phyloP scores from a whole-genome alignment of 768 basidiomycete genomes.

The Dioszegia crocea region DNA sequence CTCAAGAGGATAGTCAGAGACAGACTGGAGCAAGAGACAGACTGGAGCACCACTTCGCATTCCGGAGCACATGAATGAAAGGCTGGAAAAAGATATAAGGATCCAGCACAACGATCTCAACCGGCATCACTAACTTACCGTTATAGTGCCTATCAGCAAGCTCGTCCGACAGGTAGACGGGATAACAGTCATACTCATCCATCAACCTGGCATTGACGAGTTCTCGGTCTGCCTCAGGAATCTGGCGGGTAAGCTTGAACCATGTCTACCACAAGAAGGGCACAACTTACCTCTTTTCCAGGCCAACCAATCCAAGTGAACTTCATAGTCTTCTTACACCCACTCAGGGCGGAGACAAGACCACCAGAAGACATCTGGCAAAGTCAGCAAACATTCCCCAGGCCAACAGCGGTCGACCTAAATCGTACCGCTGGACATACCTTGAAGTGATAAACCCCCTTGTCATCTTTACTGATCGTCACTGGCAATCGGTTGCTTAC shows the following conservation, averaged over 20 bases:
- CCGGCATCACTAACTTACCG: conserved; percentile 26
- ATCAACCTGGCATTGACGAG: conserved; percentile 84
- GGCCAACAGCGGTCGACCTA: no score
- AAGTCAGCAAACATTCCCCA: neutral
- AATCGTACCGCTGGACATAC: conserved; percentile 34
- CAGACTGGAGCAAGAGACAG: no score
- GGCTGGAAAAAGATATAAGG: no score
- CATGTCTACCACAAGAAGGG: neutral
- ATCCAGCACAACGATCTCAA: no score
- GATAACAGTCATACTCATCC: conserved; percentile 95
- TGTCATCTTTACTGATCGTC: conserved; percentile 88
- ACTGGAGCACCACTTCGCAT: no score
- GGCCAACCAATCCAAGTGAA: conserved; percentile 99
- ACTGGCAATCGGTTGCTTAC: conserved; percentile 93
- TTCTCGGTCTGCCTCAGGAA: conserved; percentile 85
- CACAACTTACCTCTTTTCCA: conserved; percentile 50
- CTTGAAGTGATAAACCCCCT: conserved; percentile 87
- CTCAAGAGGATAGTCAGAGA: no score
- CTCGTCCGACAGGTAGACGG: conserved; percentile 96
- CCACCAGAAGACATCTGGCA: conserved; percentile 93
- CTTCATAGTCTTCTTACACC: conserved; percentile 95
- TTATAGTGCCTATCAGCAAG: conserved; percentile 89
- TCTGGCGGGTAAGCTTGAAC: conserved; percentile 59
- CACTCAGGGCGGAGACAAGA: conserved; percentile 91
- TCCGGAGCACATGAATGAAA: no score